Percentiles rank a stretch among this genome's conserved stretches.
Conservation (phyloP, 495 filamentous ascomycete species). For the Aspergillus incahuasiensis region DNA sequence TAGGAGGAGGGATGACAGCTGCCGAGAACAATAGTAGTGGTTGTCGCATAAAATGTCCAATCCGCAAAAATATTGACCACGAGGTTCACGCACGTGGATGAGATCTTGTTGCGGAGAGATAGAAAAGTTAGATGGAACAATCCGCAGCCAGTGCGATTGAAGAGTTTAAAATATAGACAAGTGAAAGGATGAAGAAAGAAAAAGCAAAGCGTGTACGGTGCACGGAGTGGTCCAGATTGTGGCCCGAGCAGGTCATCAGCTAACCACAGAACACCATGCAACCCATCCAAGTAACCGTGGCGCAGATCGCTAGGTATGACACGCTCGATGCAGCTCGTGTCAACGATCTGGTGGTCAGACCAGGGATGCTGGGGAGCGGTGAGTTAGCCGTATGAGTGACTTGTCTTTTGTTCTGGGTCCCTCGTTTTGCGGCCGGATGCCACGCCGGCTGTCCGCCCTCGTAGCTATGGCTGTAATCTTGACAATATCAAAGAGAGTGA, state of each 20-base stretch:
- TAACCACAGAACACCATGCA: conserved; percentile 9
- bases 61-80: background rate
- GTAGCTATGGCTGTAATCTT: background rate
- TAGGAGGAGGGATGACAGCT: background rate
- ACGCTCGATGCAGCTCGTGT: conserved; percentile 8
- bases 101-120: background rate
- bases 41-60: background rate
- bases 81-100: background rate
- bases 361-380: conserved; percentile 16
- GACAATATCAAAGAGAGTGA: too few species aligned
- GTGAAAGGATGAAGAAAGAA: background rate
- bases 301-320: conserved; percentile 3
- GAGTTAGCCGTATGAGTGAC: conserved; percentile 5
- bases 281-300: conserved; percentile 13
- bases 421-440: background rate
- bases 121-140: background rate
- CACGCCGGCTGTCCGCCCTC: background rate
- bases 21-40: background rate
- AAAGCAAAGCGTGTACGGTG: background rate
- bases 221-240: conserved; percentile 7
- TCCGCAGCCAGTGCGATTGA: conserved; percentile 3
- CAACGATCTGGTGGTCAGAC: conserved; percentile 14
- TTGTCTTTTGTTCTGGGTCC: background rate
- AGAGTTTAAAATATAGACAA: conserved; percentile 20
- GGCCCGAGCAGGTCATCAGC: conserved; percentile 9